Evolutionary conservation across 345 rosid species (phyloP), one percentile per base, ranked within the genome.

Genomic region (Excoecaria agallocha): DNA sequence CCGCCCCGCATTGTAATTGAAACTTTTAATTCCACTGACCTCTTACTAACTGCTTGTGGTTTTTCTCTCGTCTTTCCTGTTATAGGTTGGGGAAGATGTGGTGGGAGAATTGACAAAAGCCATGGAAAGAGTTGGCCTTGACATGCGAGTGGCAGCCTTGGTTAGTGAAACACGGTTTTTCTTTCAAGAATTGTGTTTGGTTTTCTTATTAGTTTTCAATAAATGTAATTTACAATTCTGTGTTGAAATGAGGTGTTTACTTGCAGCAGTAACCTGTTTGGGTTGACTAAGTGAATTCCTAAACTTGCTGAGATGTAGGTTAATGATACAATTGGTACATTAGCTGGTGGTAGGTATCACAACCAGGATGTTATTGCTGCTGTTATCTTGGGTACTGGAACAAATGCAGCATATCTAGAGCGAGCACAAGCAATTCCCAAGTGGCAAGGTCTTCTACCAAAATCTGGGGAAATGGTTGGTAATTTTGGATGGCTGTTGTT

Each of bases 381-480:
- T 55, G 98, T 96, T 43, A 96, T 96, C 72, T 80, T 96, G 78
- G 99, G 99, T 45, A 96, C 99, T 0, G 97, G 99, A 72, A 83
- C 99, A 67, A 96, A 96, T 84, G 98, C 97, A 39, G 98, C 99
- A 11, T 96, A 93, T 80, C 96, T 93, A 19, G 99, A 96, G 76
- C 89, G 97, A 75, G 98, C 94, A 12, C 82, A 85, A 24, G 93
- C 97, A 66, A 93, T 95, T 75, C 97, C 98, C 39, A 95, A 95
- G 77, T 93, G 97, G 98, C 94, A 93, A 10, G 97, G 96, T 74
- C 78, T 77, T 46, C 90, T 86, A 38, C 97, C 98, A 12, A 86
- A 86, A 70, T 91, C 99, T 20, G 94, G 94, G 48, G 98, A 93
- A 77, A 93, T 95, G 99, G 98, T 93, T 70, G 57, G 91, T 80